Conservation (phyloP, 257 asterid species). For the Datura wrightii region DNA sequence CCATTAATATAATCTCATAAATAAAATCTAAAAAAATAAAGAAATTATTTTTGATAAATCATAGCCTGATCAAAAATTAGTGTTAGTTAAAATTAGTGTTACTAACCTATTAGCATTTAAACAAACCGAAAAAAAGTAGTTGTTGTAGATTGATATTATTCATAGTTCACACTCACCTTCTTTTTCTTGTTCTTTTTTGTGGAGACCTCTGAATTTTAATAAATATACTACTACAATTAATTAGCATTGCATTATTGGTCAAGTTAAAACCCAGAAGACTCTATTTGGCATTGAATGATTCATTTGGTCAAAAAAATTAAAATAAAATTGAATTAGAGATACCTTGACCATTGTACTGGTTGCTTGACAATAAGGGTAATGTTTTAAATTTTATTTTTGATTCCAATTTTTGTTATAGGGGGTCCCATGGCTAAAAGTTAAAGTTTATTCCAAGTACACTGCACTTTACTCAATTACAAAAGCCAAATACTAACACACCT, state of each 20-base stretch:
- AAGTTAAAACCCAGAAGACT: not conserved
- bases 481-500: not conserved
- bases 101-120: not conserved
- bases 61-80: not conserved
- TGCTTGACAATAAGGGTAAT: constrained; percentile 26
- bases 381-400: not conserved
- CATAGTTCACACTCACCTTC: not conserved
- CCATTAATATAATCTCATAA: not conserved
- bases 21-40: not conserved
- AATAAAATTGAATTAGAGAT: not conserved
- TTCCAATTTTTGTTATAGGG: not conserved
- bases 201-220: not conserved
- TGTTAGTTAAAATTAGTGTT: not conserved
- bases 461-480: constrained; percentile 24
- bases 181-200: not conserved
- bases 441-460: constrained; percentile 25
- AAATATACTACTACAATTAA: not conserved
- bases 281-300: not conserved
- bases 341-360: constrained; percentile 27
- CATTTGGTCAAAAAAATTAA: not conserved
- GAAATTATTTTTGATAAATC: not conserved
- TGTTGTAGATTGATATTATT: not conserved
- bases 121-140: not conserved
- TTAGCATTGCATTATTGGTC: not conserved
- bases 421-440: constrained; percentile 25